Conservation (phyloP, 768 basidiomycete genomes). For the Lentinula aciculospora region DNA sequence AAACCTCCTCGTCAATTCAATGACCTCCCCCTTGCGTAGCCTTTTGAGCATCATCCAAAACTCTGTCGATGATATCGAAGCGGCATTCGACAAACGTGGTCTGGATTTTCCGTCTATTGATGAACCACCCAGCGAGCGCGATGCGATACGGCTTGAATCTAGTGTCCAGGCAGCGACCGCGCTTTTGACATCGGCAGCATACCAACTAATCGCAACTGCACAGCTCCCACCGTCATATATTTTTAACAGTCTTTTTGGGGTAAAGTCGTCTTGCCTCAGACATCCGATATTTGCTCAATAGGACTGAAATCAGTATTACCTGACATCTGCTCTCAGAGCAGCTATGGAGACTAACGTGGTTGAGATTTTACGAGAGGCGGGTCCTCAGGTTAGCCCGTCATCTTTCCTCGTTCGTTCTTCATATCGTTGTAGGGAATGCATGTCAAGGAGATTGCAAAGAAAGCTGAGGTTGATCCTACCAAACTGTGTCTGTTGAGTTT, state of each 20-base stretch:
- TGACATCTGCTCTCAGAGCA: slow-evolving; percentile 13
- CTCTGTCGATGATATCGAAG: slow-evolving; percentile 1
- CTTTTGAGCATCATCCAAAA: slow-evolving; percentile 1
- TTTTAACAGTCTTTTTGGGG: slow-evolving; percentile 3
- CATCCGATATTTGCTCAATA: neutral
- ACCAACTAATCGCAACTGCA: neutral
- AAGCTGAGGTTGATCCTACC: slow-evolving; percentile 13
- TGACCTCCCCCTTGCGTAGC: neutral
- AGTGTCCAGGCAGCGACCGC: slow-evolving; percentile 1
- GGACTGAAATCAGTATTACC: slow-evolving; percentile 9
- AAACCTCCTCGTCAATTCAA: neutral
- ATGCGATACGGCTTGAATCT: neutral
- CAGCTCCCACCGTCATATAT: slow-evolving; percentile 1
- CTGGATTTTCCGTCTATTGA: neutral
- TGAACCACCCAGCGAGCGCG: neutral
- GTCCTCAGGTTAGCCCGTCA: slow-evolving; percentile 14
- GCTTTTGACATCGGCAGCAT: neutral
- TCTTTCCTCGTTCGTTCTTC: neutral
- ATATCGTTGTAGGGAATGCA: slow-evolving; percentile 17
- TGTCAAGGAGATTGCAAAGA: slow-evolving; percentile 22
- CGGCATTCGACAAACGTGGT: neutral
- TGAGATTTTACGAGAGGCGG: slow-evolving; percentile 26
- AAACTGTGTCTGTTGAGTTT: slow-evolving; percentile 21
- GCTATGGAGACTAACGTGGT: slow-evolving; percentile 18
- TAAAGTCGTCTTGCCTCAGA: neutral